A percentile compares a stretch with the other conserved stretches of the same genome.
Conservation (phyloP, 768 basidiomycete species). For the Rhodotorula graminis region DNA sequence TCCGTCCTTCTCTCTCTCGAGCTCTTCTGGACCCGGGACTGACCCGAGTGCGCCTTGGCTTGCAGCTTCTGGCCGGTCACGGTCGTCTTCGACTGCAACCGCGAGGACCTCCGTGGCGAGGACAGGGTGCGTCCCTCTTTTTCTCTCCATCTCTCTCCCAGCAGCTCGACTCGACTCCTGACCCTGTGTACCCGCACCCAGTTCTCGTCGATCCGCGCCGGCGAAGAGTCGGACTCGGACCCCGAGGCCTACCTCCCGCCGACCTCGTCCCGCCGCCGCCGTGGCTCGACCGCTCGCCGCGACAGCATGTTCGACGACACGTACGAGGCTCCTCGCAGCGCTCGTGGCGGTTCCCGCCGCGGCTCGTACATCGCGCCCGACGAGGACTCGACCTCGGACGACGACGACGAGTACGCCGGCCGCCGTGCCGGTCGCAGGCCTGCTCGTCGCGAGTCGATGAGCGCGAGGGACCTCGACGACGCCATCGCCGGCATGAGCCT, state of each 20-base stretch:
- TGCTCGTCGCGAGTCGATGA: neutral
- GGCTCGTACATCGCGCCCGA: neutral
- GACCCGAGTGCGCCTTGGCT: neutral
- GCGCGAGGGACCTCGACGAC: neutral
- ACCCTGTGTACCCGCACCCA: neutral
- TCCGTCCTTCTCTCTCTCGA: neutral
- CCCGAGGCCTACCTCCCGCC: conserved; percentile 1
- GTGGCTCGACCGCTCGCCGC: neutral
- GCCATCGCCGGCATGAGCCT: neutral
- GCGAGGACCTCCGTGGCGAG: conserved; percentile 13
- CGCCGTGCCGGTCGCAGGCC: neutral
- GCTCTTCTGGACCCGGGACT: neutral
- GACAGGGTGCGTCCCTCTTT: conserved; percentile 9
- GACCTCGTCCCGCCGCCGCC: too few species aligned
- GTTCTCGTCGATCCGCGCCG: conserved; percentile 19
- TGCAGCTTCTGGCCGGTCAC: conserved; percentile 33
- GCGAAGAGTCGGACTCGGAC: neutral
- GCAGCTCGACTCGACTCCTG: neutral
- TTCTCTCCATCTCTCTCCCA: neutral
- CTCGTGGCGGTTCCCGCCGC: neutral
- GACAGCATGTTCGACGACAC: neutral
- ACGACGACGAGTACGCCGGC: neutral
- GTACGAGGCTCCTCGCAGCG: neutral
- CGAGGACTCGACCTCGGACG: neutral
- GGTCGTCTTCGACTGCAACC: conserved; percentile 37